These are phyloP conservation scores for Pyrus bretschneideri DNA, from an alignment of 306 rosid species.

Conservation along the genomic window DNA sequence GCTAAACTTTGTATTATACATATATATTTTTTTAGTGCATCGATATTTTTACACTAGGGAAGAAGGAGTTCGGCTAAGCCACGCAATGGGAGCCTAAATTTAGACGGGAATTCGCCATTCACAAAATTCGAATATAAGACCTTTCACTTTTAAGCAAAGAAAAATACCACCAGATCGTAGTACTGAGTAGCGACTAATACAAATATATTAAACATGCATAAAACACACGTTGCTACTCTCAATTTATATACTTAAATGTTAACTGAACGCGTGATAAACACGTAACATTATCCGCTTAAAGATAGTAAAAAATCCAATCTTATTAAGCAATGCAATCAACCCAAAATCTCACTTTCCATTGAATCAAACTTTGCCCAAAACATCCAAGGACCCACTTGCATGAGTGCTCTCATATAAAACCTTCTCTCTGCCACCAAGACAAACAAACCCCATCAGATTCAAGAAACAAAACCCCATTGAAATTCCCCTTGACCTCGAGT, in stretches of 20 bases:
- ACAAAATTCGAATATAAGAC: no score
- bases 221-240: not conserved
- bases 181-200: no score
- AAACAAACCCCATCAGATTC: not conserved
- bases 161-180: no score
- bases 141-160: no score
- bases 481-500: not conserved
- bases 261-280: not conserved
- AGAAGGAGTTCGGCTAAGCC: rapidly evolving
- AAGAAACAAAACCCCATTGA: not conserved
- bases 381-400: no score
- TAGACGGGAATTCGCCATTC: no score
- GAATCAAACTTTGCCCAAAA: not conserved
- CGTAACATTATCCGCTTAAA: not conserved
- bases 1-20: no score
- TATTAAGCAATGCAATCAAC: not conserved
- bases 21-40: no score
- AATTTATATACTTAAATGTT: not conserved
- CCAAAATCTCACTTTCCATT: not conserved
- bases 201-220: no score
- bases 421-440: not conserved
- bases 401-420: not conserved
- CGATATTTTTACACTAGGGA: no score
- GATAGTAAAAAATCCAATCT: not conserved
- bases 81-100: no score